phyloP scores from a whole-genome alignment of 306 rosid species.

The Malus sylvestris region DNA sequence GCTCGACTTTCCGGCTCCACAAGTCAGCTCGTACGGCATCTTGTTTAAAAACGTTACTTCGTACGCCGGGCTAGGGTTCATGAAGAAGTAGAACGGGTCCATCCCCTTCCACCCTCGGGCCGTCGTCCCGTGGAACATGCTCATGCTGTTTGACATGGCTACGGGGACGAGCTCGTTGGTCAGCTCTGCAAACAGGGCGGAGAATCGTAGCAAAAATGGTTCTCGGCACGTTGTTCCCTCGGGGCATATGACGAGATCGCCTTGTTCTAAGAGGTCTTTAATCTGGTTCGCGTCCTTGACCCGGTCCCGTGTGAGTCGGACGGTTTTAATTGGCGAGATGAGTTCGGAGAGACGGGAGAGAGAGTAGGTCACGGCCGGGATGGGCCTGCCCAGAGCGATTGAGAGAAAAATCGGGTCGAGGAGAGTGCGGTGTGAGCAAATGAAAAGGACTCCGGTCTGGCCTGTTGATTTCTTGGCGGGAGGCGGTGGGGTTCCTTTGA shows the following conservation, averaged over 20 bases:
- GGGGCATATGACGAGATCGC: conserved; percentile 66
- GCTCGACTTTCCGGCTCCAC: conserved; percentile 48
- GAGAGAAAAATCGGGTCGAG: conserved; percentile 83
- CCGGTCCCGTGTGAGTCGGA: conserved; percentile 50
- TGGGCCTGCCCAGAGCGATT: conserved; percentile 61
- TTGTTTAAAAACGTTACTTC: conserved; percentile 63
- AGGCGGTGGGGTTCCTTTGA: conserved; percentile 65
- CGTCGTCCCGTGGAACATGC: conserved; percentile 76
- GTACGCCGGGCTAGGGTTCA: conserved; percentile 78
- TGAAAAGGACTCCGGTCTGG: conserved; percentile 49
- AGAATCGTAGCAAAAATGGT: conserved; percentile 63
- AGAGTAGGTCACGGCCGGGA: conserved; percentile 74
- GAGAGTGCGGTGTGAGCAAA: conserved; percentile 68
- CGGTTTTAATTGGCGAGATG: conserved; percentile 69
- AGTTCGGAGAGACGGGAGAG: conserved; percentile 68
- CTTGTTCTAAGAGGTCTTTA: conserved; percentile 47
- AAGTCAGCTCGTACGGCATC: conserved; percentile 59
- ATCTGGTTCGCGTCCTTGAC: conserved; percentile 61
- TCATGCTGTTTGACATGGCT: conserved; percentile 70
- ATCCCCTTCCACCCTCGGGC: conserved; percentile 82
- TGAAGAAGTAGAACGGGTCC: conserved; percentile 87
- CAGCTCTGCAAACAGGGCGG: conserved; percentile 54
- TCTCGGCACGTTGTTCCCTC: conserved; percentile 81
- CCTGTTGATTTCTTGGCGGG: conserved; percentile 32
- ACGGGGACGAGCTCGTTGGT: conserved; percentile 68